Base-by-base conservation (phyloP, 345 rosid species). In the Lepidium sativum region DNA sequence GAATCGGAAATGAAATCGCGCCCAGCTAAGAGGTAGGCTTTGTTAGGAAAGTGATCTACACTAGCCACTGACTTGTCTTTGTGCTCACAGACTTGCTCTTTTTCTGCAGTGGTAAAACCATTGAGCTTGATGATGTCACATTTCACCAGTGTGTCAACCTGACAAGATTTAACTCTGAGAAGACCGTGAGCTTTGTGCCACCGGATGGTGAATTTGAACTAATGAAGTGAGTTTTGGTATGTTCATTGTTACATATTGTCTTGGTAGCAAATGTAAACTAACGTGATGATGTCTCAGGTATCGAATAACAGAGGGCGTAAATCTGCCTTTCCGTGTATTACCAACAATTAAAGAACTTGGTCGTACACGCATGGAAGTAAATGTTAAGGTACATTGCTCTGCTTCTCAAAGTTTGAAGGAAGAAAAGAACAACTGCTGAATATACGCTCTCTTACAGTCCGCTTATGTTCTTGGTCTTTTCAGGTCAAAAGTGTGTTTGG, bases 401-500 rank as follows among this genome's bases (percentile, higher is more conserved):
- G 51, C 40, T 25, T 79, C 56, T 59, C 49, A 21, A 47, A 16
- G 37, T 49, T 13, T 55, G 18, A 38, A 20, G 8, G 38, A 27
- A n/a, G 0, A 21, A 32, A 33, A 4, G 18, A 6, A 3, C 6
- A 0, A 54, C 25, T 56, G 60, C 25, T 56, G 42, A 29, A 65
- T 33, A 4, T 66, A 9, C 39, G 5, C 53, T 54, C 47, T 68
- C 77, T 58, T 63, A 70, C 75, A 57, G 12, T 38, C 31, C 1
- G 16, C 50, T 25, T 15, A 66, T 12, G 37, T 79, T 75, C 38
- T 69, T 56, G 38, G 53, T 58, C 43, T 66, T 49, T 78, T 72
- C 91, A 94, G 99, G 91, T 94, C n/a, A 95, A 94, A 78, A 95
- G 99, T 80, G 98, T 88, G 52, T 95, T 91, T 69, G 99, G 99